Conservation (phyloP, 257 asterid species). For the Solanum ossicruentum region DNA sequence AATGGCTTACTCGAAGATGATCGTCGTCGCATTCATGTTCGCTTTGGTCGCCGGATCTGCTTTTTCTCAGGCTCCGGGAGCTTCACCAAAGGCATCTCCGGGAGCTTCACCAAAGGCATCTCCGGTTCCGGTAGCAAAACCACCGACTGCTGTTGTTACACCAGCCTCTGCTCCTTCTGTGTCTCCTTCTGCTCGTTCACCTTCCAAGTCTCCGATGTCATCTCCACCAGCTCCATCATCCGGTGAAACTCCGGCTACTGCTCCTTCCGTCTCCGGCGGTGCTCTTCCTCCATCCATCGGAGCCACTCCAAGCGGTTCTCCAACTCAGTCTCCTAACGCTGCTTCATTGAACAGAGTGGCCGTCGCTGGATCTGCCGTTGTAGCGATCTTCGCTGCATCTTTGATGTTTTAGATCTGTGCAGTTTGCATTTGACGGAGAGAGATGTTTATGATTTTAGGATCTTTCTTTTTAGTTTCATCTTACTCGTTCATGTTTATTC, state of each 20-base stretch:
- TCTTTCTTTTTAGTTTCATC: neutral
- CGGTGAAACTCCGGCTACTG: conserved; percentile 7
- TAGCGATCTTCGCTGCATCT: conserved; percentile 27
- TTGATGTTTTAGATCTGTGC: conserved; percentile 23
- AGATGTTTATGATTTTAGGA: neutral
- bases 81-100: conserved; percentile 10
- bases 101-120: conserved; percentile 22
- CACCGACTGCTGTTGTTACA: neutral
- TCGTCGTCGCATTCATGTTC: conserved; percentile 11
- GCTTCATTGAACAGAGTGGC: conserved; percentile 32
- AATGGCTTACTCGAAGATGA: conserved; percentile 16
- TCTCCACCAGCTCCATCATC: conserved; percentile 26
- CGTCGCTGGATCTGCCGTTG: conserved; percentile 38
- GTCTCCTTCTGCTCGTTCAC: neutral
- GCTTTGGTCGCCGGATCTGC: conserved; percentile 29
- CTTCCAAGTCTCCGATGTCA: conserved; percentile 12
- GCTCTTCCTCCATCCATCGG: conserved; percentile 20
- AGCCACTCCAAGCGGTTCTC: conserved; percentile 22
- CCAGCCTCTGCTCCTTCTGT: conserved; percentile 19
- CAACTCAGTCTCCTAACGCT: conserved; percentile 11
- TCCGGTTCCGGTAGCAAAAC: conserved; percentile 13
- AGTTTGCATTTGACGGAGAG: neutral
- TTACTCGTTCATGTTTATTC: neutral
- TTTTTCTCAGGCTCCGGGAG: conserved; percentile 35
- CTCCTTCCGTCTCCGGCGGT: conserved; percentile 3